These are phyloP conservation scores for Epichloe glyceriae DNA, from an alignment of 2,329 filamentous ascomycete species.

Conservation along the genomic window DNA sequence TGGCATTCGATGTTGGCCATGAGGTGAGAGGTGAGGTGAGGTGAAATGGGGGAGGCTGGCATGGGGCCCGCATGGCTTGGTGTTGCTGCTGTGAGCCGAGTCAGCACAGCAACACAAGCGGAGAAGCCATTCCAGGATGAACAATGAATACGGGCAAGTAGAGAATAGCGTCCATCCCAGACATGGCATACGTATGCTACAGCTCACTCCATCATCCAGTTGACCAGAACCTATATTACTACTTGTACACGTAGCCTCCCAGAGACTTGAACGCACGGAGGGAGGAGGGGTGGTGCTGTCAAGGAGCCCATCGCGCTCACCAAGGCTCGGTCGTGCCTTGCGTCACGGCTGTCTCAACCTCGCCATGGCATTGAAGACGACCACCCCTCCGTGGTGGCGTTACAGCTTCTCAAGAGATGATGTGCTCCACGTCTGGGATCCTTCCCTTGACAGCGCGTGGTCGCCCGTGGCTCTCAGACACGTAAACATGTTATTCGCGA, in stretches of 20 bases:
- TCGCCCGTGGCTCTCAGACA: neutral
- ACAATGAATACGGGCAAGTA: no score
- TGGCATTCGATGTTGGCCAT: no score
- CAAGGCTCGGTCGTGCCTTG: neutral
- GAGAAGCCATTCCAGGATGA: neutral
- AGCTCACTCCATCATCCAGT: neutral
- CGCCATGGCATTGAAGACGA: neutral
- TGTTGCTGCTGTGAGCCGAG: no score
- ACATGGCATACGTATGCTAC: neutral
- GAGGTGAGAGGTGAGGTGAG: no score
- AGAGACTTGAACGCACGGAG: neutral
- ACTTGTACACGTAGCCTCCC: constrained; percentile 3
- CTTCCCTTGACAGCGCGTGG: neutral
- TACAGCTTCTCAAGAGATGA: neutral
- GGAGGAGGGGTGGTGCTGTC: neutral
- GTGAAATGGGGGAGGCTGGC: no score
- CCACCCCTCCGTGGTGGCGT: neutral
- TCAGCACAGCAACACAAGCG: neutral
- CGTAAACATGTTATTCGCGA: neutral
- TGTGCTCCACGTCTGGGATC: neutral
- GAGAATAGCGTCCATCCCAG: no score
- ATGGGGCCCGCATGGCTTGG: no score
- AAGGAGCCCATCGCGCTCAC: neutral
- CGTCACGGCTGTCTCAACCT: neutral
- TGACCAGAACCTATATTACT: constrained; percentile 3